phyloP scores from a whole-genome alignment of 805 yeast species.

The Ogataea salicorniae region DNA sequence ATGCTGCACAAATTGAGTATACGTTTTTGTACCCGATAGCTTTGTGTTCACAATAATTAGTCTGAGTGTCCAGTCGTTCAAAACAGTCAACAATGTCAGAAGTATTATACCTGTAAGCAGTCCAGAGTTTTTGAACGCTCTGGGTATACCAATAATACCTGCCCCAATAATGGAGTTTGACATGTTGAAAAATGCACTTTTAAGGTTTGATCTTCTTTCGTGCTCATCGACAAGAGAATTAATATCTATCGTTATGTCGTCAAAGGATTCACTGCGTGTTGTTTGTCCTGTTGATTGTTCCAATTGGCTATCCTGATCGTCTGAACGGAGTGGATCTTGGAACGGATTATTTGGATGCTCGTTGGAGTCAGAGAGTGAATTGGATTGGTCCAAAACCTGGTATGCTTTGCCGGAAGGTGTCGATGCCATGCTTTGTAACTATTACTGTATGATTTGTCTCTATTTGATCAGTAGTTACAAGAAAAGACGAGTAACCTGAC shows the following conservation, averaged over 20 bases:
- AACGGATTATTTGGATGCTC: background rate
- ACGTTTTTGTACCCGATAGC: constrained; percentile 67
- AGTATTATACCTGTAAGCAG: constrained; percentile 65
- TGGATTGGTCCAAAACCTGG: background rate
- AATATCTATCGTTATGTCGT: constrained; percentile 5
- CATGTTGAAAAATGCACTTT: constrained; percentile 95
- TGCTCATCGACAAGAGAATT: constrained; percentile 14
- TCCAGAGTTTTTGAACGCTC: constrained; percentile 79
- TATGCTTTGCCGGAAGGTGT: background rate
- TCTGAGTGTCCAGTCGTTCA: constrained; percentile 84
- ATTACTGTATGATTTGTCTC: too few relatives aligned
- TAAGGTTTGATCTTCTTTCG: constrained; percentile 50
- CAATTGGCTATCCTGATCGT: background rate
- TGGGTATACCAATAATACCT: constrained; percentile 92
- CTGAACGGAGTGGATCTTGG: background rate
- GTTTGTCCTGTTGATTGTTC: background rate
- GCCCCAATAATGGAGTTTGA: constrained; percentile 94
- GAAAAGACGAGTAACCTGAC: too few relatives aligned
- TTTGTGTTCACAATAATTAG: constrained; percentile 79
- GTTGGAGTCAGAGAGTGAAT: too few relatives aligned
- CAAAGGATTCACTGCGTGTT: background rate
- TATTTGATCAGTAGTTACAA: too few relatives aligned
- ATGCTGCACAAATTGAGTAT: constrained; percentile 77
- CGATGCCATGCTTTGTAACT: too few relatives aligned
- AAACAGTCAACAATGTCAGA: constrained; percentile 52